A percentile compares a stretch with the other conserved stretches of the same genome.
phyloP scores from a whole-genome alignment of 2,329 filamentous ascomycete genomes.

The Rutstroemia sydowiana region DNA sequence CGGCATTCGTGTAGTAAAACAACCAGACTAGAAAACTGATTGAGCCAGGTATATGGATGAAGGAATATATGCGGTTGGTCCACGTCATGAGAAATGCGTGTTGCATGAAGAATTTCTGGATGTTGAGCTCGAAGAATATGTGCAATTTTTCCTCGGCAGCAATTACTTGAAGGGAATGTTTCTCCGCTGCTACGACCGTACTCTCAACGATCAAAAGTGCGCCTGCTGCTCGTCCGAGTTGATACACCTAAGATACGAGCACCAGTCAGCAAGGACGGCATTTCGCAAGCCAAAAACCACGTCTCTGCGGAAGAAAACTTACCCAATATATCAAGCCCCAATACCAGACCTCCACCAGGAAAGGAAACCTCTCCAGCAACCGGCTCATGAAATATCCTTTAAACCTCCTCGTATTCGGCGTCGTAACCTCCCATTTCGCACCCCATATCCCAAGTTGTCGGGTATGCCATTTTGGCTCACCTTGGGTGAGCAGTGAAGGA shows the following conservation, averaged over 20 bases:
- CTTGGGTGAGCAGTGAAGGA: slow-evolving; percentile 34
- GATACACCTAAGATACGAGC: slow-evolving; percentile 51
- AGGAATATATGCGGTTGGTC: slow-evolving; percentile 68
- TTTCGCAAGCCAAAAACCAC: too few relatives aligned
- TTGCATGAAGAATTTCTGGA: slow-evolving; percentile 51
- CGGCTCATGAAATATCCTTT: slow-evolving; percentile 54
- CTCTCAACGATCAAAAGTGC: slow-evolving; percentile 60
- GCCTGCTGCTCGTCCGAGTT: slow-evolving; percentile 64
- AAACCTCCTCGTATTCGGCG: slow-evolving; percentile 56
- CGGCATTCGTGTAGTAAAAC: slow-evolving; percentile 63
- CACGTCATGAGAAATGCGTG: slow-evolving; percentile 53
- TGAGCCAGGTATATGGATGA: slow-evolving; percentile 71
- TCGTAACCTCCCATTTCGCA: slow-evolving; percentile 41
- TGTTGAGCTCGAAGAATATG: slow-evolving; percentile 56
- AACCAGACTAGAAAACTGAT: slow-evolving; percentile 62
- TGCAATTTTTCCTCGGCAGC: slow-evolving; percentile 56
- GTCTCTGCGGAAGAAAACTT: slow-evolving; percentile 28
- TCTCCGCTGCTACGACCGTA: slow-evolving; percentile 54
- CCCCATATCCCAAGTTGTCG: slow-evolving; percentile 40
- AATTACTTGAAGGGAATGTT: slow-evolving; percentile 61
- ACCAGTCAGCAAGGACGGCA: not conserved
- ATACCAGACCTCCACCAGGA: slow-evolving; percentile 69
- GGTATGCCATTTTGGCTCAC: slow-evolving; percentile 43
- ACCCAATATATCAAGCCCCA: slow-evolving; percentile 75
- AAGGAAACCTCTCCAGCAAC: slow-evolving; percentile 59